These are phyloP conservation scores for Sarocladium brachiariae DNA, from an alignment of 2,329 filamentous ascomycete species.

Conservation along the genomic window DNA sequence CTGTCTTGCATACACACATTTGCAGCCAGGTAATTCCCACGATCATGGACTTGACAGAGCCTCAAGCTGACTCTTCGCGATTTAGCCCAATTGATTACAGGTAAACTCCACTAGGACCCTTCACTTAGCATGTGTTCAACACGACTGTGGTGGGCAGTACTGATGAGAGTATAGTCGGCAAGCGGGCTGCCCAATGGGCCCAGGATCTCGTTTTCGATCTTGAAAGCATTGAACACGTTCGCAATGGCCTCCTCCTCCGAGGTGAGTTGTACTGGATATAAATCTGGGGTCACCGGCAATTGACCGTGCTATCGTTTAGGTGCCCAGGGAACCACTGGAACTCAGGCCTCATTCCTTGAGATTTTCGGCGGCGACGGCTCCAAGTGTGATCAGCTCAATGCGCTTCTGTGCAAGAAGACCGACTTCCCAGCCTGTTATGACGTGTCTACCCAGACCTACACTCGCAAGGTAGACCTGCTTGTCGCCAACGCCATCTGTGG, in stretches of 20 bases:
- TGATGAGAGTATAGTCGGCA: too few species aligned
- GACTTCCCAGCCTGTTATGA: constrained; percentile 45
- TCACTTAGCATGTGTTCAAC: too few species aligned
- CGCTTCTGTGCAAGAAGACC: constrained; percentile 46
- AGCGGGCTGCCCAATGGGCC: constrained; percentile 59
- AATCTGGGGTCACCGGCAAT: too few species aligned
- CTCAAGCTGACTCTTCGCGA: too few species aligned
- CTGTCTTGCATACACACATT: constrained; percentile 71
- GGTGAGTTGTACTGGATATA: too few species aligned
- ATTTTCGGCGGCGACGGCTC: constrained; percentile 38
- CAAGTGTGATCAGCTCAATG: constrained; percentile 49
- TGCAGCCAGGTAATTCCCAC: too few species aligned
- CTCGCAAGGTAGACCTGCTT: constrained; percentile 74
- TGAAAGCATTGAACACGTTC: constrained; percentile 62
- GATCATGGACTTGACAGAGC: too few species aligned
- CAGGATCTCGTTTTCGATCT: constrained; percentile 62
- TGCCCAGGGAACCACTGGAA: constrained; percentile 54
- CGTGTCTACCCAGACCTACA: constrained; percentile 62
- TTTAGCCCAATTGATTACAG: constrained; percentile 55
- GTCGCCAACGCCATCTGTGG: constrained; percentile 75
- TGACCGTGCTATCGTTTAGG: too few species aligned
- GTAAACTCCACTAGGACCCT: too few species aligned
- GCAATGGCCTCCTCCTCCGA: constrained; percentile 65
- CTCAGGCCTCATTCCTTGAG: constrained; percentile 64
- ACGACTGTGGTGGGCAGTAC: too few species aligned